Percentiles rank a stretch among this genome's conserved stretches.
These are phyloP conservation scores for Globisporangium solare DNA, from an alignment of 352 stramenopile genomes.

Conservation along the genomic window DNA sequence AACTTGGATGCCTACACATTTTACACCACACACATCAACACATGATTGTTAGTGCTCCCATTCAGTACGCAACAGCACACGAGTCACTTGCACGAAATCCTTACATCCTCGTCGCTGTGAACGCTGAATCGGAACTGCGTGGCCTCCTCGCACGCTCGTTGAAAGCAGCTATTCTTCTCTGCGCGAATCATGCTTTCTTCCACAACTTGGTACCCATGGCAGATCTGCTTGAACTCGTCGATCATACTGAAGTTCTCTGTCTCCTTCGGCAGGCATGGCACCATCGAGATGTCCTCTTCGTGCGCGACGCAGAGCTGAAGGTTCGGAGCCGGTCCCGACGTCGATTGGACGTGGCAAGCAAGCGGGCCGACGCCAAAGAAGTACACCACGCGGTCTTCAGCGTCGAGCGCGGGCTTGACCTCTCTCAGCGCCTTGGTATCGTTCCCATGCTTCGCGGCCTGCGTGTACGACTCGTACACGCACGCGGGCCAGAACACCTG, in stretches of 20 bases:
- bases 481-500: slow-evolving; percentile 69
- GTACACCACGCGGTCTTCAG: slow-evolving; percentile 70
- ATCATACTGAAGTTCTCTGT: slow-evolving; percentile 9
- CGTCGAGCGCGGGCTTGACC: slow-evolving; percentile 49
- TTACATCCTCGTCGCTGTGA: slow-evolving; percentile 21
- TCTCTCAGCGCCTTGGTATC: slow-evolving; percentile 36
- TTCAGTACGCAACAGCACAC: not conserved
- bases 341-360: slow-evolving; percentile 23
- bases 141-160: slow-evolving; percentile 45
- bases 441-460: slow-evolving; percentile 36
- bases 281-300: slow-evolving; percentile 30
- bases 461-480: slow-evolving; percentile 57
- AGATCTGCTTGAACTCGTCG: slow-evolving; percentile 38
- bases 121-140: slow-evolving; percentile 25
- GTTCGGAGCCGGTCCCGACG: slow-evolving; percentile 29
- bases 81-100: not conserved
- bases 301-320: slow-evolving; percentile 45
- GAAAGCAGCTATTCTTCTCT: slow-evolving; percentile 41
- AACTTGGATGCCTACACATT: slow-evolving; percentile 11
- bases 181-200: slow-evolving; percentile 34
- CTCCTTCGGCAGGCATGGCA: not conserved
- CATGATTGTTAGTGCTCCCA: not conserved
- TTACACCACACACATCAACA: not conserved
- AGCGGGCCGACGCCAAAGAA: slow-evolving; percentile 69
- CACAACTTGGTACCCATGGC: slow-evolving; percentile 22